These are phyloP conservation scores for Bretschneidera sinensis DNA, from an alignment of 345 rosid species.

Conservation along the genomic window DNA sequence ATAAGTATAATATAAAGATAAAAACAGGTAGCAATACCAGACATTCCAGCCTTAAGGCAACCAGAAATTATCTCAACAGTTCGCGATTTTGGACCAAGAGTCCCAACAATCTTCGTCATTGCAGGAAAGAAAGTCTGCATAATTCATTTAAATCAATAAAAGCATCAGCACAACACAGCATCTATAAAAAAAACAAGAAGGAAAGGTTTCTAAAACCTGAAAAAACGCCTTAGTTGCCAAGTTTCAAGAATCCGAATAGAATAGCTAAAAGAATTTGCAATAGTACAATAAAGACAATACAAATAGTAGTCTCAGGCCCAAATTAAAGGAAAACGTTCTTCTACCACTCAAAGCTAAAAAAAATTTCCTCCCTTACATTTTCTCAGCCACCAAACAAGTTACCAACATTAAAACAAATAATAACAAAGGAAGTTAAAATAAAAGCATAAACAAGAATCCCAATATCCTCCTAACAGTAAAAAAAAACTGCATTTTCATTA, in stretches of 20 bases:
- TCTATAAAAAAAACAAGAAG: background rate
- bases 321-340: too few relatives aligned
- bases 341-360: too few relatives aligned
- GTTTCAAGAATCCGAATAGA: too few relatives aligned
- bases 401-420: too few relatives aligned
- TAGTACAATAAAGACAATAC: background rate
- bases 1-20: too few relatives aligned
- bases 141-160: conserved; percentile 4
- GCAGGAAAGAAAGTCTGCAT: conserved; percentile 64
- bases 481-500: too few relatives aligned
- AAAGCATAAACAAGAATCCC: too few relatives aligned
- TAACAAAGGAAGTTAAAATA: too few relatives aligned
- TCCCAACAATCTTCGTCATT: conserved; percentile 68
- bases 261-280: background rate
- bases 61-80: conserved; percentile 41
- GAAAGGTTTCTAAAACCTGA: too few relatives aligned
- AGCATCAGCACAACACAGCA: conserved; percentile 1
- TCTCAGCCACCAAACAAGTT: conserved; percentile 3
- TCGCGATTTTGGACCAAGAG: conserved; percentile 58
- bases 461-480: too few relatives aligned
- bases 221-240: too few relatives aligned
- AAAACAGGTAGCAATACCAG: conserved; percentile 33
- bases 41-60: conserved; percentile 71
- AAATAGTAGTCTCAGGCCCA: background rate
- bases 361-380: background rate